These are phyloP conservation scores for Aureobasidium mangrovei DNA, from an alignment of 2,329 filamentous ascomycete species.

Conservation along the genomic window DNA sequence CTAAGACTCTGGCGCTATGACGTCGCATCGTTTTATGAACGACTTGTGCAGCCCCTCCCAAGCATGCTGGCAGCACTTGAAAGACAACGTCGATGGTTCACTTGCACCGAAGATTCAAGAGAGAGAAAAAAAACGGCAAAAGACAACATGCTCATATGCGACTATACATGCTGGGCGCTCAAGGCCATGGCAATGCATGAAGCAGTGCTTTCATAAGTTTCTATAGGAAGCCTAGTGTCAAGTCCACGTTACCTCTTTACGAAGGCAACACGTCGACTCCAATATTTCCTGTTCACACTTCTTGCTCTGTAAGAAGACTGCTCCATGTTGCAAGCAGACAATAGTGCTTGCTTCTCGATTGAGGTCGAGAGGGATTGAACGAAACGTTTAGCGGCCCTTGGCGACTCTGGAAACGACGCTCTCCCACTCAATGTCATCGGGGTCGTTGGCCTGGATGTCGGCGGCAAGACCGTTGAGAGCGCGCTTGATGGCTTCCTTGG, in stretches of 20 bases:
- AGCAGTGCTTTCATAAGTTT: conserved; percentile 14
- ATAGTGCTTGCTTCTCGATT: background rate
- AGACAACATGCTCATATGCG: conserved; percentile 9
- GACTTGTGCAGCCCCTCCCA: background rate
- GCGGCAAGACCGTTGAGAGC: conserved; percentile 64
- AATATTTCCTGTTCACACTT: conserved; percentile 8
- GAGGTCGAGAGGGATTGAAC: background rate
- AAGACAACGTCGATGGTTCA: too few relatives aligned
- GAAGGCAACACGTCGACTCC: conserved; percentile 1
- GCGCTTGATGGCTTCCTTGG: conserved; percentile 78
- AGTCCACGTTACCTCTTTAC: conserved; percentile 1
- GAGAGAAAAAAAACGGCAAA: background rate
- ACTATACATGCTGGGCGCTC: conserved; percentile 7
- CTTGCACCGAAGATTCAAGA: background rate
- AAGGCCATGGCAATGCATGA: conserved; percentile 10
- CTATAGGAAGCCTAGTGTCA: conserved; percentile 7
- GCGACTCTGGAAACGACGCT: conserved; percentile 50
- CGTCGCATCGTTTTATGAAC: conserved; percentile 1
- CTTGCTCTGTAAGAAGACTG: conserved; percentile 1
- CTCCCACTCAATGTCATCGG: conserved; percentile 72
- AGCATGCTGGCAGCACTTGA: background rate
- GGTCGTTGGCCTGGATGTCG: conserved; percentile 78
- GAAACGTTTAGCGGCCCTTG: conserved; percentile 34
- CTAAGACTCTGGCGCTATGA: background rate
- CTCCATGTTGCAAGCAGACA: background rate